Conservation (phyloP, 2,329 filamentous ascomycete species). For the Fusarium concolor region DNA sequence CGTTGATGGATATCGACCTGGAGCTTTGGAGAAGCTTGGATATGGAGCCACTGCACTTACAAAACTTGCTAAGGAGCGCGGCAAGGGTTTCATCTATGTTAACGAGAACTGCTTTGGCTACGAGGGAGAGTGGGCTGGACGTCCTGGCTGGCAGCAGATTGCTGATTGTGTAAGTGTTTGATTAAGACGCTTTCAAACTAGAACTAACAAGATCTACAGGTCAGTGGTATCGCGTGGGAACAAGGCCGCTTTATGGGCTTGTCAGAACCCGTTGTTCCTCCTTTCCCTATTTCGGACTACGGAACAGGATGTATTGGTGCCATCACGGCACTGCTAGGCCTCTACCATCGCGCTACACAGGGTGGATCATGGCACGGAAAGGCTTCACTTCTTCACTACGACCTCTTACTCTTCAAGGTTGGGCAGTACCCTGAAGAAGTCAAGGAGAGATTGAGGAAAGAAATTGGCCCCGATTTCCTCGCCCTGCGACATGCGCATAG, state of each 20-base stretch:
- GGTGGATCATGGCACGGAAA: conserved; percentile 76
- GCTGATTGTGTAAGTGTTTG: conserved; percentile 65
- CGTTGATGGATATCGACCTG: conserved; percentile 75
- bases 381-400: conserved; percentile 74
- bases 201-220: conserved; percentile 51
- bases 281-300: conserved; percentile 73
- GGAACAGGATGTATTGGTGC: conserved; percentile 79
- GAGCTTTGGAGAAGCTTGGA: conserved; percentile 71
- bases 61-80: conserved; percentile 63
- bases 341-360: conserved; percentile 69
- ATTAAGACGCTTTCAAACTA: fast-evolving
- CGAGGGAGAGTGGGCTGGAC: conserved; percentile 67
- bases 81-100: conserved; percentile 74
- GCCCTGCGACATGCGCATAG: conserved; percentile 69
- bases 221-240: conserved; percentile 68
- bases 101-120: conserved; percentile 79
- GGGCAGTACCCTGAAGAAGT: conserved; percentile 67
- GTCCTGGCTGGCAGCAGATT: conserved; percentile 79
- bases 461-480: conserved; percentile 65
- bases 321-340: conserved; percentile 72
- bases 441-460: conserved; percentile 62
- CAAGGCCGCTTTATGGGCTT: conserved; percentile 72
- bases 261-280: conserved; percentile 73
- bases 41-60: conserved; percentile 69
- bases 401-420: conserved; percentile 71